Evolutionary conservation across 495 filamentous ascomycete species (phyloP).

Genomic region (Lasiosphaeriaceae sp.): DNA sequence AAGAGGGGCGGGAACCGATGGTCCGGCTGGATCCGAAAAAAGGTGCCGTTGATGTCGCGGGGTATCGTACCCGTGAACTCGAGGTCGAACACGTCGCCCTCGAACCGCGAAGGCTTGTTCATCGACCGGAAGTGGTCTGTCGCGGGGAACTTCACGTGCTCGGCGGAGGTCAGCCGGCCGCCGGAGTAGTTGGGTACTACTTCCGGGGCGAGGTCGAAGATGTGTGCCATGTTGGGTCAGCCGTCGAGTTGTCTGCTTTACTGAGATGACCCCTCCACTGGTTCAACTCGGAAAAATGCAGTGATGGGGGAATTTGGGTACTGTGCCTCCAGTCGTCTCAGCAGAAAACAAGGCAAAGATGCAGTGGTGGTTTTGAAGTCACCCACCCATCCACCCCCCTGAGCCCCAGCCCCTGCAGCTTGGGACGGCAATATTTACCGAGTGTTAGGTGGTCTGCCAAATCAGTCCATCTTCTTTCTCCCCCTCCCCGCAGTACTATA

Average conservation of each 20-base stretch:
- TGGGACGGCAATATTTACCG: background rate
- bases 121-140: constrained; percentile 45
- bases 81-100: constrained; percentile 46
- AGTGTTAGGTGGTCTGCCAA: background rate
- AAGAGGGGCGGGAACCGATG: constrained; percentile 50
- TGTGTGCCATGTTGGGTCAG: constrained; percentile 40
- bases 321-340: background rate
- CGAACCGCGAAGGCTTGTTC: constrained; percentile 45
- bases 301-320: background rate
- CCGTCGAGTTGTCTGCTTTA: background rate
- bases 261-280: too few relatives aligned
- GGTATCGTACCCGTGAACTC: constrained; percentile 49
- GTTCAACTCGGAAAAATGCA: background rate
- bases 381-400: too few relatives aligned
- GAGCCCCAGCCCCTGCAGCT: too few relatives aligned
- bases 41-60: constrained; percentile 48
- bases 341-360: background rate
- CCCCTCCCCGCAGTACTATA: too few relatives aligned
- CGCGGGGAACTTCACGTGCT: constrained; percentile 43
- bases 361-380: background rate
- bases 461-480: too few relatives aligned
- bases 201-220: constrained; percentile 39
- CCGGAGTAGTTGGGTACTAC: constrained; percentile 33
- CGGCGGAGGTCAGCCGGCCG: constrained; percentile 27
- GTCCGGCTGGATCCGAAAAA: constrained; percentile 52